Percentiles rank a stretch among this genome's conserved stretches.
phyloP scores from a whole-genome alignment of 108 stramenopile species.

The Parietichytrium sp. region DNA sequence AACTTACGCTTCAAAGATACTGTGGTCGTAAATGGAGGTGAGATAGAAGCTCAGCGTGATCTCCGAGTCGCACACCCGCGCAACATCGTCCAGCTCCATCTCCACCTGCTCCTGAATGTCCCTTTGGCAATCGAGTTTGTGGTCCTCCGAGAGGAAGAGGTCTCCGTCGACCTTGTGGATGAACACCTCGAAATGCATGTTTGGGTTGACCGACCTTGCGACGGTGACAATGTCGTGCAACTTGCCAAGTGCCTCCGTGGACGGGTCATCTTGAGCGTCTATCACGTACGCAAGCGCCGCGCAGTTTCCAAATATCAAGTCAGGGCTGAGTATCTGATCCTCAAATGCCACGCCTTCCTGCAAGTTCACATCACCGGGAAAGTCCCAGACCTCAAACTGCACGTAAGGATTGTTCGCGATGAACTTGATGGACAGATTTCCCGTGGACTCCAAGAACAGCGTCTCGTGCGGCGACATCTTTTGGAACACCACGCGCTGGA shows the following conservation, averaged over 20 bases:
- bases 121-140: constrained; percentile 90
- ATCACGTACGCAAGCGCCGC: constrained; percentile 58
- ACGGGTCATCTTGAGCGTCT: constrained; percentile 65
- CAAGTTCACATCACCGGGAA: constrained; percentile 80
- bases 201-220: constrained; percentile 80
- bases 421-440: constrained; percentile 70
- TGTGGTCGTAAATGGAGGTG: constrained; percentile 94
- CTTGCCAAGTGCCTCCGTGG: constrained; percentile 45
- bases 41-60: constrained; percentile 76
- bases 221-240: constrained; percentile 81
- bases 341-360: background rate
- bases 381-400: constrained; percentile 96
- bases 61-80: constrained; percentile 56
- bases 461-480: constrained; percentile 99
- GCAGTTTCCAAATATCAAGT: constrained; percentile 43
- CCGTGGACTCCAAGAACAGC: constrained; percentile 79
- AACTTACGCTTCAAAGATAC: constrained; percentile 95
- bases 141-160: constrained; percentile 89
- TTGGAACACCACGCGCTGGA: constrained; percentile 92
- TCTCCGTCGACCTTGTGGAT: constrained; percentile 99
- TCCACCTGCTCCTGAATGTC: constrained; percentile 70
- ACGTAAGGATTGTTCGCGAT: constrained; percentile 89
- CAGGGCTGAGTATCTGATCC: background rate
- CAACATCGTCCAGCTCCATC: constrained; percentile 65
- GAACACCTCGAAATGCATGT: constrained; percentile 88